These are phyloP conservation scores for Rubus idaeus DNA, from an alignment of 306 rosid species.

Conservation along the genomic window DNA sequence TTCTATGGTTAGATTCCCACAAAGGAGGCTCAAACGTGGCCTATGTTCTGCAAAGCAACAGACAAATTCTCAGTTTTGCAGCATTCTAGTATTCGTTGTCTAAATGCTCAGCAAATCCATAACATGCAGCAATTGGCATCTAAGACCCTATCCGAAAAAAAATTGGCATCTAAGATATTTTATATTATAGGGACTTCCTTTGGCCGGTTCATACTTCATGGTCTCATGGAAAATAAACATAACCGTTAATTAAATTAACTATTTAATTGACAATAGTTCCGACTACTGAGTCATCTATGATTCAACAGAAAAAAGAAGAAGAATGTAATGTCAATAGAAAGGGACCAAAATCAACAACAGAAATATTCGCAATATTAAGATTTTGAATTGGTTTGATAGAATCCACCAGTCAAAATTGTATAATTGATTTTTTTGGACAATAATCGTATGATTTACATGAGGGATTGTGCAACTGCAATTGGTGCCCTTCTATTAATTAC, in stretches of 20 bases:
- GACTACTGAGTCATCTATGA: too few species aligned
- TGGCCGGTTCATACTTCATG: not conserved
- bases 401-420: not conserved
- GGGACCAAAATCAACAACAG: too few species aligned
- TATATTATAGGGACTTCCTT: not conserved
- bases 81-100: not conserved
- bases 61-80: not conserved
- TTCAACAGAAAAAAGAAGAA: too few species aligned
- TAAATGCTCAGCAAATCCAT: not conserved
- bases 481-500: too few species aligned
- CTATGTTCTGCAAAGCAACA: constrained; percentile 48
- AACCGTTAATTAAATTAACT: too few species aligned
- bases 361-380: too few species aligned
- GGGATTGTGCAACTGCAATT: too few species aligned
- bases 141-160: too few species aligned
- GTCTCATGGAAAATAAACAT: not conserved
- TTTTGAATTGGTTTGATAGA: not conserved
- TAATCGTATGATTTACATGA: too few species aligned
- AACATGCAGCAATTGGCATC: not conserved
- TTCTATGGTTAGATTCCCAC: constrained; percentile 57
- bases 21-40: constrained; percentile 79
- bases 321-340: too few species aligned
- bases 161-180: not conserved
- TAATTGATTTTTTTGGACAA: too few species aligned
- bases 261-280: not conserved